Conservation (phyloP, 148 eudicot genomes). For the Amaranthus palmeri region DNA sequence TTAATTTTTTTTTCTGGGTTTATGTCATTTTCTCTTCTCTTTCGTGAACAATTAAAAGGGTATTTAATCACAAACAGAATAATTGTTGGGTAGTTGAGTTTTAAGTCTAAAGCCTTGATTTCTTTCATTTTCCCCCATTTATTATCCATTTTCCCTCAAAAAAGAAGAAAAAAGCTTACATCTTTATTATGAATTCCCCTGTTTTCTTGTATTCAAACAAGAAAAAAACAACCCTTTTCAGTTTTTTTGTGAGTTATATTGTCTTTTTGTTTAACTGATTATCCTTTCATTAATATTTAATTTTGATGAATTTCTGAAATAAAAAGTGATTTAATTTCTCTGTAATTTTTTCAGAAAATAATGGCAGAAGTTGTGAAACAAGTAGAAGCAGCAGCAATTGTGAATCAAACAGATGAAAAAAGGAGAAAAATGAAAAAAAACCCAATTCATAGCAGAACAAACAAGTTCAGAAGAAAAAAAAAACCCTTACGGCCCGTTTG, state of each 20-base stretch:
- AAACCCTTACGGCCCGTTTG: no score
- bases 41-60: neutral
- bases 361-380: slow-evolving; percentile 34
- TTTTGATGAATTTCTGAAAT: neutral
- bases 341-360: neutral
- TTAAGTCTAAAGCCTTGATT: neutral
- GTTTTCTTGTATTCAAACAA: slow-evolving; percentile 9
- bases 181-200: neutral
- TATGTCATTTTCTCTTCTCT: slow-evolving; percentile 13
- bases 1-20: neutral
- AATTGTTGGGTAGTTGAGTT: slow-evolving; percentile 28
- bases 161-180: neutral
- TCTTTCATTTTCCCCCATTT: neutral
- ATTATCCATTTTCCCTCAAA: neutral
- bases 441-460: no score
- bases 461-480: no score
- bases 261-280: slow-evolving; percentile 12
- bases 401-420: slow-evolving; percentile 28
- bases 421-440: no score
- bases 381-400: slow-evolving; percentile 33
- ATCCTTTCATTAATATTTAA: neutral
- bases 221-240: neutral
- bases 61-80: slow-evolving; percentile 13
- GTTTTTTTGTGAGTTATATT: slow-evolving; percentile 9
- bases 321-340: neutral